Evolutionary conservation across 179 eudicot species (phyloP), one percentile per base, ranked within the genome.

Genomic region (Corrigiola litoralis): DNA sequence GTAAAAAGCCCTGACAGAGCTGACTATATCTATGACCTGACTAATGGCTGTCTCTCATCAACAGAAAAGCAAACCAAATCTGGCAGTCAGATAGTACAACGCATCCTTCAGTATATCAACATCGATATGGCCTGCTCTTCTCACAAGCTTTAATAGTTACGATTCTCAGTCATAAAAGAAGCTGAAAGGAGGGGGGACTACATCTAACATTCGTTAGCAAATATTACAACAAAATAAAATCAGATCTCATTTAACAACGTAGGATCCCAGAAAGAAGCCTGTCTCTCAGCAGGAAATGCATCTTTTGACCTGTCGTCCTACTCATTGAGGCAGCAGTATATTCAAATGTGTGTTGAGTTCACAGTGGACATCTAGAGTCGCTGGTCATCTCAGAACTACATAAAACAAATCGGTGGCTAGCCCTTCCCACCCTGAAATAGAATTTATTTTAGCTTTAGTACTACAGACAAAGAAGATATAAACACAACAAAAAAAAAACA

Each of bases 391-490:
- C 17, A 29, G 41, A 13, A 11, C 36, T 34, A 46, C 57, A 57
- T 42, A 21, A 7, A n/a, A 44, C 14, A 25, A 8, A 52, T 27
- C 58, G 13, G 63, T n/a, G n/a, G n/a, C 58, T 61, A 71, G 24
- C 72, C 69, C 67, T 73, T 73, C 25, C 72, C 70, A 40, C 75
- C 77, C 77, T 73, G 77, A 40, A 27, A 62, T 4, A 56, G 24
- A 53, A 67, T 10, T 45, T 23, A 28, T 5, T 13, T 25, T 20
- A 60, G 11, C 31, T 47, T 52, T 17, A 51, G 61, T 2, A 24
- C 13, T 49, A 48, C 37, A 66, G 42, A 21, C 54, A 28, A 29
- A 18, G 13, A 4, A 7, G 27, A 25, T 6, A 40, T 10, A 8
- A 10, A 7, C 14, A 1, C 16, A 29, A 31, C 16, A 8, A 17